Conservation (phyloP, 2,329 filamentous ascomycete species). For the Aspergillus brunneoviolaceus region DNA sequence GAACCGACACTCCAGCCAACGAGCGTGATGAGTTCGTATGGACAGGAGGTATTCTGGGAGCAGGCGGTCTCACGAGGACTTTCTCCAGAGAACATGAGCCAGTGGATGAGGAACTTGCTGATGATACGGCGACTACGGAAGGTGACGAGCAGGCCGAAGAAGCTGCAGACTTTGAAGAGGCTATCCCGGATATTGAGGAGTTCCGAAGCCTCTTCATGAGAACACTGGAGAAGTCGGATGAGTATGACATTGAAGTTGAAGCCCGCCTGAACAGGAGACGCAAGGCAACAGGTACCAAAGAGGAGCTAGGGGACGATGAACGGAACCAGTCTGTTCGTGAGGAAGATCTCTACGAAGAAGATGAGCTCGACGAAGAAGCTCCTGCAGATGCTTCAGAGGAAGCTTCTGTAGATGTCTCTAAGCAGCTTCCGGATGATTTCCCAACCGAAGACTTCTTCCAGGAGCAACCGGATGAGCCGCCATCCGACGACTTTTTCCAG, state of each 20-base stretch:
- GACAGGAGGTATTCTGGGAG: constrained; percentile 37
- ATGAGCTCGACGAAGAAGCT: background rate
- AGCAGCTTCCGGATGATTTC: no score
- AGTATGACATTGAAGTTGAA: constrained; percentile 30
- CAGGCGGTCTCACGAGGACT: constrained; percentile 24
- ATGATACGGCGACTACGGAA: background rate
- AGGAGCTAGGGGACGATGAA: constrained; percentile 22
- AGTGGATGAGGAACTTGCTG: background rate
- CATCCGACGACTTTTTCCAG: no score
- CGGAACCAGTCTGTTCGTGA: background rate
- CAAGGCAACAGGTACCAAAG: constrained; percentile 16
- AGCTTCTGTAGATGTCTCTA: no score
- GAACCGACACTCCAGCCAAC: constrained; percentile 19
- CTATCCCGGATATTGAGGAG: background rate
- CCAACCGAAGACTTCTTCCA: no score
- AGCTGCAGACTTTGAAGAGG: background rate
- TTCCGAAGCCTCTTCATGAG: constrained; percentile 8
- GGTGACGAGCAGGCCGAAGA: background rate
- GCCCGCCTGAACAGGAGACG: constrained; percentile 17
- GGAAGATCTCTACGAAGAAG: constrained; percentile 1
- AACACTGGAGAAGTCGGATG: constrained; percentile 23
- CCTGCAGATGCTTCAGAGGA: background rate
- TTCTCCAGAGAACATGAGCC: constrained; percentile 1
- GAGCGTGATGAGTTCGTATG: constrained; percentile 27
- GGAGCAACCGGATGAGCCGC: no score